Base-by-base conservation (phyloP, 495 filamentous ascomycete genomes). In the Staphylotrichum longicolle region DNA sequence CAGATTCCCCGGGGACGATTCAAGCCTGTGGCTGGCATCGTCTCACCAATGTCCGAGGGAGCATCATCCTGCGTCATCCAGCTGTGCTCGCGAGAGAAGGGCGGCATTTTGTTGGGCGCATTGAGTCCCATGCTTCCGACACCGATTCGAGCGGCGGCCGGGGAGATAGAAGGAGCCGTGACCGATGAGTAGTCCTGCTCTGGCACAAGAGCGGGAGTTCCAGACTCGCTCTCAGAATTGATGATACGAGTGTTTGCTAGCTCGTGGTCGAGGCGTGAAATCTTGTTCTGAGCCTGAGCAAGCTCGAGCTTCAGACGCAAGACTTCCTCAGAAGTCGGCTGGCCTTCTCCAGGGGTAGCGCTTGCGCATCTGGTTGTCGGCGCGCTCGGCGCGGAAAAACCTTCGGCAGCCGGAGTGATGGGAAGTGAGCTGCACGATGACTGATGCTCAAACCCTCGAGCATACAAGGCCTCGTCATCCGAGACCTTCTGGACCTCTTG, bases 191-290 rank as follows among this genome's bases (percentile, higher is more conserved):
- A 74, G 10, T 74, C 74, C 37, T 52, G 48, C 41, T 77, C 74
- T 2, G 66, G 37, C 10, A 54, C 30, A n/a, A 68, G 46, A 6
- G 49, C 63, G 11, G 68, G 66, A 9, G 68, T 70, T 1, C 46
- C 62, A 46, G 68, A 64, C 35, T 48, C 75, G 60, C 46, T 63
- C 44, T 69, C 67, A 48, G 66, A 66, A 50, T 85, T 86, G 68
- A 85, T 58, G 33, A 65, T 84, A 47, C 91, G 90, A 9, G 80
- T 88, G 61, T 93, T 88, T 33, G 88, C 81, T 57, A 97, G 82
- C 72, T 97, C 91, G 60, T 92, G 85, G 62, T 91, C 90, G 73
- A 96, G 88, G 15, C 85, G 80, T 58, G 85, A 87, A 71, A 98
- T 92, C 63, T 86, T 88, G 66, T 83, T 85, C 64, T 90, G 88